Conservation (phyloP, 108 stramenopile species). For the Aurantiochytrium sp. region DNA sequence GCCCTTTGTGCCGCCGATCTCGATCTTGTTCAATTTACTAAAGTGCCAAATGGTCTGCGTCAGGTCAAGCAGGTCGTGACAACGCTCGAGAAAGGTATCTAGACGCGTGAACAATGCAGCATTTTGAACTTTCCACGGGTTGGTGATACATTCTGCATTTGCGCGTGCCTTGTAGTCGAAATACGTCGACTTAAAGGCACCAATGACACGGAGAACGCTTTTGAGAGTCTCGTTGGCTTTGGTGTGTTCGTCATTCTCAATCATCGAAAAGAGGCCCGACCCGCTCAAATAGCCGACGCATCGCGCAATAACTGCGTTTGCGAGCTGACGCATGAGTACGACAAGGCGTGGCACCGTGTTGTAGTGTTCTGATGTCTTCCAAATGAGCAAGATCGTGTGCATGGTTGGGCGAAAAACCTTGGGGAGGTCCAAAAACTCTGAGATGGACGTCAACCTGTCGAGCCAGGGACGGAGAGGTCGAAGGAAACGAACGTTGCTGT, state of each 20-base stretch:
- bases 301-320: conserved; percentile 29
- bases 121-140: conserved; percentile 45
- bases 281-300: conserved; percentile 22
- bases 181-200: conserved; percentile 31
- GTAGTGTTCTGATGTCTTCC: conserved; percentile 36
- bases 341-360: conserved; percentile 38
- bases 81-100: conserved; percentile 38
- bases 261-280: conserved; percentile 20
- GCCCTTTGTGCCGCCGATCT: conserved; percentile 49
- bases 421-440: background rate
- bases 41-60: conserved; percentile 35
- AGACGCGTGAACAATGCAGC: conserved; percentile 43
- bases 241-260: conserved; percentile 30
- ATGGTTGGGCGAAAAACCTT: conserved; percentile 28
- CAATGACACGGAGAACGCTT: conserved; percentile 25
- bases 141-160: conserved; percentile 30
- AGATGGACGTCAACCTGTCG: conserved; percentile 21
- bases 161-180: conserved; percentile 38
- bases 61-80: conserved; percentile 40
- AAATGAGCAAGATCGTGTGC: conserved; percentile 35
- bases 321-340: conserved; percentile 37
- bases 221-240: conserved; percentile 20
- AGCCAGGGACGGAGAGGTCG: conserved; percentile 43
- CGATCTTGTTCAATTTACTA: conserved; percentile 34
- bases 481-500: conserved; percentile 41